A percentile compares a stretch with the other conserved stretches of the same genome.
These are phyloP conservation scores for Boletus pseudo-olivaceus DNA, from an alignment of 768 basidiomycete species.

Conservation along the genomic window DNA sequence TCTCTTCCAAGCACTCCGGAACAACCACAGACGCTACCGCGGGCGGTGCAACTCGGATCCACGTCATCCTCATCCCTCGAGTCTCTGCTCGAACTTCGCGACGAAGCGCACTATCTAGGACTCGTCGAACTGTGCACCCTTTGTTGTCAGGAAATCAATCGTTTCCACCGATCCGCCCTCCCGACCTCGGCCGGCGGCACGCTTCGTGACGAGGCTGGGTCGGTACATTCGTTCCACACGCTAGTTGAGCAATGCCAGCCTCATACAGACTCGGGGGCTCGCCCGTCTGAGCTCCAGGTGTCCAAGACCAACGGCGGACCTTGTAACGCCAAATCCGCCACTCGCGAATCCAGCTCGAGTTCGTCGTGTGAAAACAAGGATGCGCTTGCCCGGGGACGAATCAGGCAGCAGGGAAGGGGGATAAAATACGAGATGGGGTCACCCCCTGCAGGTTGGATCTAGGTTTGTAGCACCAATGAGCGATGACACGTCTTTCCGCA, in stretches of 20 bases:
- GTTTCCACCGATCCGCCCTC: constrained; percentile 41
- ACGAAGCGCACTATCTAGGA: constrained; percentile 75
- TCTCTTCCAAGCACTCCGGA: constrained; percentile 45
- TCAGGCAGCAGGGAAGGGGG: constrained; percentile 6
- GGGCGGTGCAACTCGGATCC: constrained; percentile 49
- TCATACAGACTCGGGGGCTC: constrained; percentile 2
- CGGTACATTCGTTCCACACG: constrained; percentile 58
- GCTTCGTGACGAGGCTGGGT: constrained; percentile 43
- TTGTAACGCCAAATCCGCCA: not conserved
- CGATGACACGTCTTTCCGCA: not conserved
- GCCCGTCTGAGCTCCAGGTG: constrained; percentile 5
- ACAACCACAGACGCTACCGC: constrained; percentile 54
- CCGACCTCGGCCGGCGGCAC: constrained; percentile 38
- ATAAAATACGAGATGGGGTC: constrained; percentile 4
- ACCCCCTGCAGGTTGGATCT: constrained; percentile 51
- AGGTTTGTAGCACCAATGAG: constrained; percentile 3
- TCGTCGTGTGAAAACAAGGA: constrained; percentile 14
- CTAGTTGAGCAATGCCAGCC: constrained; percentile 52
- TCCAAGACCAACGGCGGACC: not conserved
- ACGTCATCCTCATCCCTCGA: constrained; percentile 53
- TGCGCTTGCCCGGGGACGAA: constrained; percentile 10
- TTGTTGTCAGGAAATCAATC: constrained; percentile 63
- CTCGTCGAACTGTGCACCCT: constrained; percentile 62
- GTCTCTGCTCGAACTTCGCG: constrained; percentile 67
- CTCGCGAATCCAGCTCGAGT: constrained; percentile 6